phyloP scores from a whole-genome alignment of 768 basidiomycete species.

The Tremella mesenterica region DNA sequence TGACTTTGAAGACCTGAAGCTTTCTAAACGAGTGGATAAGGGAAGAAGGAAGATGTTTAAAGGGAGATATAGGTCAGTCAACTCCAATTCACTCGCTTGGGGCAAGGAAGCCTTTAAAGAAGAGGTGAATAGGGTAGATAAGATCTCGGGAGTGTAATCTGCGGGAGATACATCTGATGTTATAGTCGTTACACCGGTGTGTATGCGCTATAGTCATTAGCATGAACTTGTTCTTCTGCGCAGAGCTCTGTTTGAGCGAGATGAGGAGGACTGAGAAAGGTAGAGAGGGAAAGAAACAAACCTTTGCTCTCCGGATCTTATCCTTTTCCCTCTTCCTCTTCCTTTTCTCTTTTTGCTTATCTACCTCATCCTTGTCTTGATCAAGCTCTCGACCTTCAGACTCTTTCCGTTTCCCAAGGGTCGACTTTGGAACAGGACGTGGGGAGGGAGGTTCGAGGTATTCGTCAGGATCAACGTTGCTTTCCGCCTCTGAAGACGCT shows the following conservation, averaged over 20 bases:
- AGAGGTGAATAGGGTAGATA: not conserved
- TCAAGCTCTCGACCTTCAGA: not conserved
- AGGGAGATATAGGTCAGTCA: constrained; percentile 8
- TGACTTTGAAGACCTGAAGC: no score
- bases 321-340: constrained; percentile 40
- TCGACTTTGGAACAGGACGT: no score
- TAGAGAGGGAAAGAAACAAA: constrained; percentile 12
- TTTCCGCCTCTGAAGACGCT: constrained; percentile 19
- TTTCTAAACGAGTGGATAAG: no score
- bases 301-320: constrained; percentile 38
- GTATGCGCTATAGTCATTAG: not conserved
- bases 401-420: not conserved
- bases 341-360: constrained; percentile 29
- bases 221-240: not conserved
- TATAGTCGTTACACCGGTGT: no score
- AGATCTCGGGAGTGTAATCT: not conserved
- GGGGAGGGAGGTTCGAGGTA: no score
- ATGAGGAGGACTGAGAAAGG: not conserved
- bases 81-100: not conserved
- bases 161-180: not conserved
- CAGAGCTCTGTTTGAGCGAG: not conserved
- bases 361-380: constrained; percentile 7
- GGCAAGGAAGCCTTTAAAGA: not conserved
- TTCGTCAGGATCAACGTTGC: constrained; percentile 9
- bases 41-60: constrained; percentile 47